Evolutionary conservation across 2,329 filamentous ascomycete species (phyloP).

Genomic region (Alternaria consortialis): DNA sequence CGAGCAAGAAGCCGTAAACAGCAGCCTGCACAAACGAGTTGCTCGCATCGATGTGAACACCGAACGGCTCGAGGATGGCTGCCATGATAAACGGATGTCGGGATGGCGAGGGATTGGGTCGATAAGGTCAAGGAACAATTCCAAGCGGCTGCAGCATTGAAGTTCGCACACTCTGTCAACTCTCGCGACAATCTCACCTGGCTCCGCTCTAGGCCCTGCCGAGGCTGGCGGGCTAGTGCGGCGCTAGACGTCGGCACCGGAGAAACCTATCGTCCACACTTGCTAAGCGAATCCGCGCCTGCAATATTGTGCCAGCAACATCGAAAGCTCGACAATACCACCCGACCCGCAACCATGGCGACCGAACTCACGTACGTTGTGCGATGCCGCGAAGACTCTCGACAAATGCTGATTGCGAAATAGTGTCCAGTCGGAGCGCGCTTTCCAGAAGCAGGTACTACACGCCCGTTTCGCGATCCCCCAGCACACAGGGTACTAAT

Average conservation of each 20-base stretch:
- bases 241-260: constrained; percentile 13
- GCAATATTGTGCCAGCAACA: constrained; percentile 18
- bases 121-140: background rate
- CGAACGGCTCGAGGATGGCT: constrained; percentile 35
- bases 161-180: background rate
- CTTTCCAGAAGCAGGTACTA: constrained; percentile 83
- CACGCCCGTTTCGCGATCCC: constrained; percentile 25
- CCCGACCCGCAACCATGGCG: constrained; percentile 54
- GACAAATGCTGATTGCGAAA: constrained; percentile 57
- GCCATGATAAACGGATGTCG: constrained; percentile 16
- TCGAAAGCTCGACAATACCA: constrained; percentile 45
- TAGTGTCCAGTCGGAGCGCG: constrained; percentile 99
- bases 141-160: background rate
- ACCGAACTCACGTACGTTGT: constrained; percentile 55
- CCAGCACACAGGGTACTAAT: constrained; percentile 40
- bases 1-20: constrained; percentile 40
- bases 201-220: constrained; percentile 13
- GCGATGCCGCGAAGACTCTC: constrained; percentile 10
- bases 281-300: constrained; percentile 20
- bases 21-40: constrained; percentile 40
- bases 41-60: constrained; percentile 44
- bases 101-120: background rate
- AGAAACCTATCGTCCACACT: constrained; percentile 16
- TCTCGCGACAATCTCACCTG: background rate
- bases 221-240: constrained; percentile 17